Percentiles rank a stretch among this genome's conserved stretches.
These are phyloP conservation scores for Bipolaris gigantea DNA, from an alignment of 2,329 filamentous ascomycete genomes.

Conservation along the genomic window DNA sequence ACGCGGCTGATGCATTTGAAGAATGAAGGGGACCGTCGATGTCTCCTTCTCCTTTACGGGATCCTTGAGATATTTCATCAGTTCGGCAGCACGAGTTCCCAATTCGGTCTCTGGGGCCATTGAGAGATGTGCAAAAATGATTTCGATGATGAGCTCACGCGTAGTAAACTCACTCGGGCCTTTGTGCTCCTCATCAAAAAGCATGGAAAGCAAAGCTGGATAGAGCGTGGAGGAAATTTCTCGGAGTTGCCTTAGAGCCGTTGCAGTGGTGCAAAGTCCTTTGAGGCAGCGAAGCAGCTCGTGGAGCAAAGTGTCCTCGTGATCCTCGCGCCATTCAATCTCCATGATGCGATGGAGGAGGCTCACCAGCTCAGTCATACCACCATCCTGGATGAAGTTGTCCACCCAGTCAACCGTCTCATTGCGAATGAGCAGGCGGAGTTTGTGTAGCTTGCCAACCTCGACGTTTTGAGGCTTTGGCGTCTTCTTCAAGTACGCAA, in stretches of 20 bases:
- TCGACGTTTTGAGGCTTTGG: constrained; percentile 82
- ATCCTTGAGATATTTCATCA: constrained; percentile 79
- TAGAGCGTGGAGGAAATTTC: constrained; percentile 81
- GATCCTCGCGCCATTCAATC: constrained; percentile 97
- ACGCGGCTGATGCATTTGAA: constrained; percentile 82
- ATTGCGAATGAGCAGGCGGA: constrained; percentile 84
- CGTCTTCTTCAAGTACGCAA: constrained; percentile 78
- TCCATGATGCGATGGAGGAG: constrained; percentile 90
- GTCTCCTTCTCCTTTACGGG: constrained; percentile 71
- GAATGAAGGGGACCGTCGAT: constrained; percentile 79
- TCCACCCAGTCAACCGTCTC: constrained; percentile 97
- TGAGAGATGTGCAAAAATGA: constrained; percentile 86
- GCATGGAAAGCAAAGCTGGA: constrained; percentile 80
- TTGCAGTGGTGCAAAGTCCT: constrained; percentile 86
- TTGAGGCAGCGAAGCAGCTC: constrained; percentile 93
- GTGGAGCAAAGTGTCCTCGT: constrained; percentile 90
- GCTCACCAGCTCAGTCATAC: constrained; percentile 88
- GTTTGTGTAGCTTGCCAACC: constrained; percentile 92
- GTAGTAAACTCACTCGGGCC: constrained; percentile 96
- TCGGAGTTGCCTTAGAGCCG: constrained; percentile 79
- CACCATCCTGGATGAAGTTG: constrained; percentile 82
- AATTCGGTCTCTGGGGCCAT: constrained; percentile 60
- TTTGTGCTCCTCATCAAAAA: constrained; percentile 98
- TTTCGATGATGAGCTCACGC: constrained; percentile 82
- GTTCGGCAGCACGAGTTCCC: constrained; percentile 68